Conservation (phyloP, 352 stramenopile genomes). For the Pythium apleroticum region DNA sequence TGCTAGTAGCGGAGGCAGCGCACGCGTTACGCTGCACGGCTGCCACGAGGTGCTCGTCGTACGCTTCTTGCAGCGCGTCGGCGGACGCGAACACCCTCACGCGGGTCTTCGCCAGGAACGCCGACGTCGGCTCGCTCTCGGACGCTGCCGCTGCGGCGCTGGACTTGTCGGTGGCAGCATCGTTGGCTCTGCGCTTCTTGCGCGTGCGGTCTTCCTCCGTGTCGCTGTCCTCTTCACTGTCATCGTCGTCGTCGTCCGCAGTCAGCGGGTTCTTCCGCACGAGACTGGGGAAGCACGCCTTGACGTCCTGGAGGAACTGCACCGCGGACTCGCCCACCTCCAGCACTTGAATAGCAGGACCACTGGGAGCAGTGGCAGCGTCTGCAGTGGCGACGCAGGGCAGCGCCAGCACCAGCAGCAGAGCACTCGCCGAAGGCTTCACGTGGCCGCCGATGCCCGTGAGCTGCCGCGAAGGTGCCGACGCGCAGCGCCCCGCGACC, state of each 20-base stretch:
- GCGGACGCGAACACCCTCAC: conserved; percentile 32
- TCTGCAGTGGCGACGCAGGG: neutral
- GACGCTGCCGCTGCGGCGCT: neutral
- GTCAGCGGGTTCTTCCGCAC: conserved; percentile 51
- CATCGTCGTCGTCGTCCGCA: conserved; percentile 27
- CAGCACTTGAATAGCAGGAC: conserved; percentile 33
- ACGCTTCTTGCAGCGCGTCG: conserved; percentile 26
- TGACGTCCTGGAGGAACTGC: conserved; percentile 50
- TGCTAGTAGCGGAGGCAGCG: no score
- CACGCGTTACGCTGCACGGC: conserved; percentile 20
- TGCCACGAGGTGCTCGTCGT: neutral
- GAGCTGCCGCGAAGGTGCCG: conserved; percentile 38
- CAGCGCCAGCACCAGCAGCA: conserved; percentile 54
- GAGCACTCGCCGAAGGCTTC: conserved; percentile 38
- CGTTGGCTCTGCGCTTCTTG: neutral
- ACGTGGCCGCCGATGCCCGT: conserved; percentile 61
- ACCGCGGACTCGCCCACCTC: conserved; percentile 60
- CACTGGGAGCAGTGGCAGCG: neutral
- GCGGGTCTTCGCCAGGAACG: conserved; percentile 35
- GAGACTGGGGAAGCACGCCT: conserved; percentile 65
- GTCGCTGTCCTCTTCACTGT: conserved; percentile 27
- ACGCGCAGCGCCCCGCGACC: conserved; percentile 39
- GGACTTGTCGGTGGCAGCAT: neutral
- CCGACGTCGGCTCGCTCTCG: conserved; percentile 21
- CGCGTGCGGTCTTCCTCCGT: conserved; percentile 10